Percentiles rank a stretch among this genome's conserved stretches.
phyloP scores from a whole-genome alignment of 306 rosid genomes.

The apple (Malus domestica) region ASM211411v1 NC_041803.1:22192001-22192500 shows the following conservation, averaged over 20 bases:
- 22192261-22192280: too few species aligned
- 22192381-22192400: too few species aligned
- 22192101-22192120: slow-evolving; percentile 95
- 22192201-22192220: neutral
- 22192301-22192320: too few species aligned
- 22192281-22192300: too few species aligned
- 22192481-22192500: neutral
- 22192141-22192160: slow-evolving; percentile 11
- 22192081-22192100: slow-evolving; percentile 95
- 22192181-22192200: neutral
- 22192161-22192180: slow-evolving; percentile 6
- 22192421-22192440: neutral
- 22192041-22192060: slow-evolving; percentile 81
- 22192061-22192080: slow-evolving; percentile 87
- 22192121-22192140: slow-evolving; percentile 88
- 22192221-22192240: neutral
- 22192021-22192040: slow-evolving; percentile 27
- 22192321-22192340: too few species aligned
- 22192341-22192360: too few species aligned
- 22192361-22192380: too few species aligned
- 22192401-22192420: neutral
- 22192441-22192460: neutral
- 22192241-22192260: neutral
- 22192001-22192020: slow-evolving; percentile 12
- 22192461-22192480: neutral